These are phyloP conservation scores for Penicillium sp. DNA, from an alignment of 2,329 filamentous ascomycete genomes.

Conservation along the genomic window DNA sequence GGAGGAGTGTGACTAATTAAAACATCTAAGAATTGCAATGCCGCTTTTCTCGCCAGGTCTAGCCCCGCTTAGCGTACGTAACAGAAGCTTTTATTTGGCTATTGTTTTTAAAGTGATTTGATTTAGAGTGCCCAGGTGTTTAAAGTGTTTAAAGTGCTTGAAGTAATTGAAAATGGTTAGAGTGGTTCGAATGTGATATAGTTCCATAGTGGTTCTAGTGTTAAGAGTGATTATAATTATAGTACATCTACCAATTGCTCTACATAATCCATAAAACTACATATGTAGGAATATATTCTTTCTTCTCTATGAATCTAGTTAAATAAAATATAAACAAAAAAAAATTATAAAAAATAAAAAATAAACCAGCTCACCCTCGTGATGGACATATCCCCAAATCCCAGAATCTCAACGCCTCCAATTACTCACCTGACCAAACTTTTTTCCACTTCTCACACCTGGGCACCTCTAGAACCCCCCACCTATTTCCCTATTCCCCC, in stretches of 20 bases:
- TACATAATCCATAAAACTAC: background rate
- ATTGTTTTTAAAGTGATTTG: background rate
- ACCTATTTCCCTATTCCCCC: background rate
- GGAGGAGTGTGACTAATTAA: conserved; percentile 14
- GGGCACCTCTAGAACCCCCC: background rate
- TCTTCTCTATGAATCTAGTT: background rate
- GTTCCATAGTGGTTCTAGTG: background rate
- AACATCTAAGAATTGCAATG: background rate
- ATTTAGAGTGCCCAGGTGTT: background rate
- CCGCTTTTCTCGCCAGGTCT: background rate
- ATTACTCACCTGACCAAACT: conserved; percentile 2
- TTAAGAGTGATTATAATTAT: background rate
- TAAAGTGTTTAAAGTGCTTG: background rate
- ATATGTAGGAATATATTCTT: background rate
- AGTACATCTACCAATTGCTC: background rate
- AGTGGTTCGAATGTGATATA: background rate
- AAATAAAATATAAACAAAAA: background rate
- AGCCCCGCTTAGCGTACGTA: conserved; percentile 5
- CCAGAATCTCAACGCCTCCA: background rate
- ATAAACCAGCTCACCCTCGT: background rate
- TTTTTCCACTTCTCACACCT: background rate
- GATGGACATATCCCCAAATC: background rate
- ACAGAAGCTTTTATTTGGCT: background rate
- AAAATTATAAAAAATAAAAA: background rate
- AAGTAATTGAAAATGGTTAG: background rate